Conservation (phyloP, 1,284 basidiomycete species). For the Ceratobasidium sp. region DNA sequence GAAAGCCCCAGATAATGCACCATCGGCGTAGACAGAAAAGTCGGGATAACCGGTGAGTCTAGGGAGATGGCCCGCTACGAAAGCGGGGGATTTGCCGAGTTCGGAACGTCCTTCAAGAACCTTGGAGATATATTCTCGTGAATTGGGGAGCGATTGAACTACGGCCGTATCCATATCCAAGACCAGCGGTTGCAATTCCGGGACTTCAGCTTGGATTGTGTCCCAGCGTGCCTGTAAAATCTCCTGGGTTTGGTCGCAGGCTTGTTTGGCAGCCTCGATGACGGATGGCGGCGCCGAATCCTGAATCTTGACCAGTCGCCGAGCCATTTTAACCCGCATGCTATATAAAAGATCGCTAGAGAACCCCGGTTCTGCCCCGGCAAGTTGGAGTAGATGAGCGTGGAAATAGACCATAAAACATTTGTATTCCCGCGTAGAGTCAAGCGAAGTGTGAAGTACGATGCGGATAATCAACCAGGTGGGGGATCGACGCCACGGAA, state of each 20-base stretch:
- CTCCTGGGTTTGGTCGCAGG: conserved; percentile 45
- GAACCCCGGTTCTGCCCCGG: no score
- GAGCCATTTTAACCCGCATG: conserved; percentile 56
- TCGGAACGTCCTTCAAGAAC: neutral
- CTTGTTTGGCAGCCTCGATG: conserved; percentile 47
- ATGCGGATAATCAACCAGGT: conserved; percentile 62
- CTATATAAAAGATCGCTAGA: conserved; percentile 55
- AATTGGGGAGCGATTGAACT: conserved; percentile 53
- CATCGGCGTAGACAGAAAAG: neutral
- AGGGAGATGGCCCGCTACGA: neutral
- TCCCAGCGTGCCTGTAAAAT: conserved; percentile 54
- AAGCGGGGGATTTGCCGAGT: neutral
- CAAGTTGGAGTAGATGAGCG: no score
- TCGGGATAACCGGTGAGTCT: neutral
- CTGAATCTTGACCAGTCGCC: conserved; percentile 58
- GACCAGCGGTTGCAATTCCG: neutral
- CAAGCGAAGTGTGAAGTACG: conserved; percentile 59
- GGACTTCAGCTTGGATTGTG: neutral
- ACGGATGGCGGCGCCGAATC: conserved; percentile 48
- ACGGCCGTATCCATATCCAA: conserved; percentile 50
- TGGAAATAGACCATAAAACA: conserved; percentile 60
- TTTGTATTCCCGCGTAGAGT: conserved; percentile 56
- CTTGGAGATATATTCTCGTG: conserved; percentile 51
- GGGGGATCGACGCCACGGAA: conserved; percentile 52
- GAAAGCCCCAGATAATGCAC: neutral